Evolutionary conservation across 139 green algal species (phyloP), one percentile per base, ranked within the genome.

Genomic region (Marvania coccoides): DNA sequence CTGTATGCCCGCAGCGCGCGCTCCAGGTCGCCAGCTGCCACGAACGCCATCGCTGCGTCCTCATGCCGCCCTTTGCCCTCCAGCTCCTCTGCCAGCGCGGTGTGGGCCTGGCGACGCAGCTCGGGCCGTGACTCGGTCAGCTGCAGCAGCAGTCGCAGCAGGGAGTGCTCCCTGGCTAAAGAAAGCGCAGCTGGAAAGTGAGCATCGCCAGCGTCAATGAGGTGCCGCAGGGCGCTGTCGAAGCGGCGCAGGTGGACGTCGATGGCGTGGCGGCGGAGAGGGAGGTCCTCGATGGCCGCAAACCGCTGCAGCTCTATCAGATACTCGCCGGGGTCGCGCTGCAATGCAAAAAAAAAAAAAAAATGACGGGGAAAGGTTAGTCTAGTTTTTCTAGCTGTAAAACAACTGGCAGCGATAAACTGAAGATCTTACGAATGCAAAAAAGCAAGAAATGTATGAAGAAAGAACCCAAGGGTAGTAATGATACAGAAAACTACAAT

Each of bases 271-370:
- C 61, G 60, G 24, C 72, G 69, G 61, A 92, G 67, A 4, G 58
- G 13, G 0, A 31, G 31, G 30, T 76, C 58, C 1, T 19, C 24
- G 10, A 79, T 57, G 8, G 48, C 56, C 0, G 73, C 83, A 53
- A 91, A 86, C 6, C 51, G 40, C 60, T 86, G 72, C 46, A 98
- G 82, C 74, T 96, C 80, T 35, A 77, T 59, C 55, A 96, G 63
- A 70, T 91, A 94, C 77, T 97, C 93, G 2, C 83, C 90, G 3
- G 93, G 93, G 77, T 98, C 92, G 38, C 84, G 85, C 70, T 94
- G 82, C 54, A 12, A 37, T 19, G 34, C 4, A n/a, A 0, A 60
- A 5, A 1, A 4, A 47, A 15, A 10, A 3, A 51, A 42, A 45
- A 23, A n/a, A n/a, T n/a, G n/a, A n/a, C n/a, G n/a, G n/a, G n/a